Base-by-base conservation (phyloP, 2,329 filamentous ascomycete species). In the Nothomitra cinnamomea region DNA sequence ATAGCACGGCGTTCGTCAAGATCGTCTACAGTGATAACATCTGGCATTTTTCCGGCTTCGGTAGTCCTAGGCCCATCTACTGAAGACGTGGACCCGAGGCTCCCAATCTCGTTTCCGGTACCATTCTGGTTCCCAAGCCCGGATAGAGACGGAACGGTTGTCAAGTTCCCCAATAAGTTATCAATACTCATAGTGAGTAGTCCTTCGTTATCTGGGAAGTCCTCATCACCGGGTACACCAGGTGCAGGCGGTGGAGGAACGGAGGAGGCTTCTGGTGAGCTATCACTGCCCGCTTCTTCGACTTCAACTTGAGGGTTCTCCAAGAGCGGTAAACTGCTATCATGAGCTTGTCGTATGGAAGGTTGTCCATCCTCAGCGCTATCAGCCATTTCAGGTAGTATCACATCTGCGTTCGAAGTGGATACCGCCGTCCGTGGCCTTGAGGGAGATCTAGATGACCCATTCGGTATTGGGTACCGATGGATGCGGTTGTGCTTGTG, bases 1-100 rank as follows among this genome's bases (percentile, higher is more conserved):
- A 74, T 76, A 3, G 76, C 73, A 47, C 92, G 81, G 64, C 86
- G 78, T 35, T 78, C 77, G 57, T 95, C 86, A 5, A 98, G 72
- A 58, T 88, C 83, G 55, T 95, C 86, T 55, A 88, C 74, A 0
- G 85, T 84, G 32, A 80, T 66, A 52, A 67, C 65, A 2, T 69
- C 65, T 15, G 62, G 42, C 12, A 54, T n/a, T 41, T 51, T 41
- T 36, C 53, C 53, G 8, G 53, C 53, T 49, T 53, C 52, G 15
- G 52, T 53, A 8, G 38, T 22, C 40, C 43, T 43, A 32, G 24
- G 6, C n/a, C 41, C 35, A 48, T 36, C 41, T 5, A 38, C 8
- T 12, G 32, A 52, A 25, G 35, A 12, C 28, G 24, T 12, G 12
- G 40, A 24, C 17, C 50, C 40, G 15, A 22, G 15, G 24, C 19